Evolutionary conservation across 306 rosid genomes (phyloP).

Genomic region (Trichosanthes cucumerina): DNA sequence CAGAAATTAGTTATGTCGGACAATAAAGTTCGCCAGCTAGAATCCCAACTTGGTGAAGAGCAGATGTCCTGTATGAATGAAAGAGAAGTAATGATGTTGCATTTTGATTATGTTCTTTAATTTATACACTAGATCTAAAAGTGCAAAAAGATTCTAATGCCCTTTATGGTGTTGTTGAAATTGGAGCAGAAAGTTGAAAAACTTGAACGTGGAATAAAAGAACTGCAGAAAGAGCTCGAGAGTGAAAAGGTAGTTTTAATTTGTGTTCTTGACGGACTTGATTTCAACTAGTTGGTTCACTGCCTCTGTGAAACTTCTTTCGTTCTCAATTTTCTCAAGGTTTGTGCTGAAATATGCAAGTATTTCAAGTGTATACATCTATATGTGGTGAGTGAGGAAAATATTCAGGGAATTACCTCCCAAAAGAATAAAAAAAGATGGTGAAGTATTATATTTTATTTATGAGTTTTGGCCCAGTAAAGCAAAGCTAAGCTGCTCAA

Average conservation of each 20-base stretch:
- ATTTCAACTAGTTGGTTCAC: background rate
- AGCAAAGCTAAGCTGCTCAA: background rate
- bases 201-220: slow-evolving; percentile 54
- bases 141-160: slow-evolving; percentile 18
- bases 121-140: background rate
- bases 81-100: slow-evolving; percentile 37
- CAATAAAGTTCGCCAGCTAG: slow-evolving; percentile 77
- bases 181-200: slow-evolving; percentile 67
- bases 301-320: background rate
- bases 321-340: background rate
- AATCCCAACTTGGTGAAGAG: slow-evolving; percentile 57
- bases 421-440: background rate
- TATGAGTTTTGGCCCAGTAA: background rate
- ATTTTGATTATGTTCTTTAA: slow-evolving; percentile 6
- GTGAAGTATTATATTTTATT: background rate
- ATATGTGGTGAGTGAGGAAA: background rate
- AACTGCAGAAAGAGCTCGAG: slow-evolving; percentile 67
- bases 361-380: background rate
- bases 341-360: background rate
- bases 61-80: slow-evolving; percentile 48
- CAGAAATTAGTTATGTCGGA: slow-evolving; percentile 74
- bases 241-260: slow-evolving; percentile 71
- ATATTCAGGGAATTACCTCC: background rate
- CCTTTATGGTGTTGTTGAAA: slow-evolving; percentile 12
- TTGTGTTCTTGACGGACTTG: background rate